These are phyloP conservation scores for Suhomyces bokatorum DNA, from an alignment of 1,139 yeast genomes.

Conservation along the genomic window DNA sequence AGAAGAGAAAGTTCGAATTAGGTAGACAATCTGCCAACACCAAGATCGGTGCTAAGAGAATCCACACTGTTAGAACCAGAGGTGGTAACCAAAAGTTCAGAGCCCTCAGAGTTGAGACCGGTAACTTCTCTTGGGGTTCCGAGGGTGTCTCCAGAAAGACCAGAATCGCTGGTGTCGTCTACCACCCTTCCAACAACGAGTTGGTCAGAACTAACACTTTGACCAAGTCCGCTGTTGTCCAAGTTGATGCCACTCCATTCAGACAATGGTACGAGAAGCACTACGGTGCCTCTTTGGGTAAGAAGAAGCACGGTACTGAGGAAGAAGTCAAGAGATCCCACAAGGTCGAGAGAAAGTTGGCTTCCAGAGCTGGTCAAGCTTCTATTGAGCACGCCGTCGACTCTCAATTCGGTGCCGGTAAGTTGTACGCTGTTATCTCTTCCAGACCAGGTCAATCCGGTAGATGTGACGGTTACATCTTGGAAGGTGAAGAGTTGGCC, in stretches of 20 bases:
- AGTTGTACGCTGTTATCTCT: conserved; percentile 97
- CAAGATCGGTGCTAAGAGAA: conserved; percentile 98
- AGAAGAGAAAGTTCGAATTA: conserved; percentile 99
- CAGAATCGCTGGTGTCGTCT: conserved; percentile 96
- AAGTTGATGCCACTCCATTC: conserved; percentile 99
- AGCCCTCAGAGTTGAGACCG: conserved; percentile 98
- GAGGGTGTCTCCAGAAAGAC: conserved; percentile 99
- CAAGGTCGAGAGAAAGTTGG: conserved; percentile 87
- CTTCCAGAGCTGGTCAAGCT: conserved; percentile 83
- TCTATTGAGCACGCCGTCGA: conserved; percentile 89
- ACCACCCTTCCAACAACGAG: conserved; percentile 99
- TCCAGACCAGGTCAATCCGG: conserved; percentile 99
- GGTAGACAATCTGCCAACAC: conserved; percentile 99
- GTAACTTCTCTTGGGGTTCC: conserved; percentile 99
- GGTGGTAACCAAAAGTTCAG: conserved; percentile 99
- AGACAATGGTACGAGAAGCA: conserved; percentile 99
- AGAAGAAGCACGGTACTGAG: conserved; percentile 57
- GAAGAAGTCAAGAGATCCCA: conserved; percentile 68
- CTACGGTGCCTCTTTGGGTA: conserved; percentile 94
- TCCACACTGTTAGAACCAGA: conserved; percentile 98
- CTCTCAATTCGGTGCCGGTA: conserved; percentile 97
- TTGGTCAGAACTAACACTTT: conserved; percentile 99
- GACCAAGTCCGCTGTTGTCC: conserved; percentile 98
- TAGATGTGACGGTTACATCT: conserved; percentile 99
- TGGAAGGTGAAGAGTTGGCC: conserved; percentile 99